phyloP scores from a whole-genome alignment of 768 basidiomycete species.

The Chiua virens region DNA sequence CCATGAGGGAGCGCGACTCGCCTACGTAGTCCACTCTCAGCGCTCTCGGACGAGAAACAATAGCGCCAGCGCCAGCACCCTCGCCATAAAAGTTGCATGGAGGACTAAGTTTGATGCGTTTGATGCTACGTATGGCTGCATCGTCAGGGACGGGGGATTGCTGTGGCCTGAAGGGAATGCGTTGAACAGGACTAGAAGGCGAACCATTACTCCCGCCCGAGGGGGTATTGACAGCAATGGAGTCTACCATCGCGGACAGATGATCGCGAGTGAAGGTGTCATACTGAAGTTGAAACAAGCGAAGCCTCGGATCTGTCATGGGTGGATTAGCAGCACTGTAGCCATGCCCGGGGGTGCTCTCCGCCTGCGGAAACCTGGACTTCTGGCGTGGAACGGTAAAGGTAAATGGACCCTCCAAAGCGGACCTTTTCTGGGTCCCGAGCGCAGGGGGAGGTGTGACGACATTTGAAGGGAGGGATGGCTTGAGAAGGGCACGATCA shows the following conservation, averaged over 20 bases:
- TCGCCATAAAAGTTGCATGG: constrained; percentile 56
- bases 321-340: constrained; percentile 31
- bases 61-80: constrained; percentile 45
- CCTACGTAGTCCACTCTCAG: constrained; percentile 70
- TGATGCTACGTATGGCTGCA: constrained; percentile 68
- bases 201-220: constrained; percentile 48
- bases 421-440: constrained; percentile 43
- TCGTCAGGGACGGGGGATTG: constrained; percentile 42
- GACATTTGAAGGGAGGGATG: constrained; percentile 9
- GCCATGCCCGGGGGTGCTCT: constrained; percentile 52
- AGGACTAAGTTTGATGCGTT: constrained; percentile 79
- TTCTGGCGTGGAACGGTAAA: constrained; percentile 61
- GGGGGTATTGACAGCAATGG: constrained; percentile 80
- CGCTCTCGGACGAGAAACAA: constrained; percentile 48
- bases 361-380: constrained; percentile 48
- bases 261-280: constrained; percentile 96
- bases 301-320: constrained; percentile 70
- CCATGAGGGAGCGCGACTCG: constrained; percentile 76
- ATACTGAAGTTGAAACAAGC: constrained; percentile 91
- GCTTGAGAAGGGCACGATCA: constrained; percentile 5
- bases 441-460: constrained; percentile 17
- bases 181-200: constrained; percentile 44
- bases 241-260: constrained; percentile 90
- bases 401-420: constrained; percentile 66
- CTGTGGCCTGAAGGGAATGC: constrained; percentile 47